A percentile compares a stretch with the other conserved stretches of the same genome.
Conservation (phyloP, 345 rosid genomes). For the Turritis glabra region DNA sequence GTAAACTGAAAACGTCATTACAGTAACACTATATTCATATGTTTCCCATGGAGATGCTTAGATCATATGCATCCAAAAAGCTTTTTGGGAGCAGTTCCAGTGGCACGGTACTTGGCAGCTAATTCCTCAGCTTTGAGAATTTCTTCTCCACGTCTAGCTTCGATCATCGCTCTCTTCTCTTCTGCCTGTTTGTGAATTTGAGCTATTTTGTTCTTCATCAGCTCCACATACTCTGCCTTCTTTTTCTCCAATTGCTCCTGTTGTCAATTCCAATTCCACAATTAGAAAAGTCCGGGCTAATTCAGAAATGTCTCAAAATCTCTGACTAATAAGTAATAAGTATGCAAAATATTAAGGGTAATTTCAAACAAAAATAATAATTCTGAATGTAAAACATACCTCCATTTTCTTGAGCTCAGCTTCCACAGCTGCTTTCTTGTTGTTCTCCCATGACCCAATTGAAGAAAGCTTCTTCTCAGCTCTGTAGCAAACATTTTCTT, state of each 20-base stretch:
- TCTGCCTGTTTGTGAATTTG: conserved; percentile 39
- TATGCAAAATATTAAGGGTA: background rate
- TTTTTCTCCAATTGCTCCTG: conserved; percentile 39
- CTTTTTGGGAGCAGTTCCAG: conserved; percentile 39
- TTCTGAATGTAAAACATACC: background rate
- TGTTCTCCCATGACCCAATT: conserved; percentile 43
- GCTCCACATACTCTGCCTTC: conserved; percentile 36
- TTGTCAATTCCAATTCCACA: background rate
- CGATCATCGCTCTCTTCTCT: conserved; percentile 44
- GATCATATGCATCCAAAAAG: conserved; percentile 35
- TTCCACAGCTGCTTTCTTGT: conserved; percentile 39
- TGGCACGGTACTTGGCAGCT: conserved; percentile 40
- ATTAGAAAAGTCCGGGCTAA: background rate
- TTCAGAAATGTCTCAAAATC: background rate
- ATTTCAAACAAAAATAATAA: background rate
- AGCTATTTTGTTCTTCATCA: conserved; percentile 43
- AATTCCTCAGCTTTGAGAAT: conserved; percentile 37
- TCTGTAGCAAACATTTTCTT: conserved; percentile 7
- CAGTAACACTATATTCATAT: background rate
- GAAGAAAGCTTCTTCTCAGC: conserved; percentile 44
- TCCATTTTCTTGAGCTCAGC: conserved; percentile 47
- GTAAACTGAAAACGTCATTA: conserved; percentile 5
- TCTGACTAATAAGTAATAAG: too few species aligned
- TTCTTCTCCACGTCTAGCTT: conserved; percentile 39
- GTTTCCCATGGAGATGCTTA: background rate